Percentiles rank a stretch among this genome's conserved stretches.
Conservation (phyloP, 805 yeast species). For the Nakazawaea wyomingensis region DNA sequence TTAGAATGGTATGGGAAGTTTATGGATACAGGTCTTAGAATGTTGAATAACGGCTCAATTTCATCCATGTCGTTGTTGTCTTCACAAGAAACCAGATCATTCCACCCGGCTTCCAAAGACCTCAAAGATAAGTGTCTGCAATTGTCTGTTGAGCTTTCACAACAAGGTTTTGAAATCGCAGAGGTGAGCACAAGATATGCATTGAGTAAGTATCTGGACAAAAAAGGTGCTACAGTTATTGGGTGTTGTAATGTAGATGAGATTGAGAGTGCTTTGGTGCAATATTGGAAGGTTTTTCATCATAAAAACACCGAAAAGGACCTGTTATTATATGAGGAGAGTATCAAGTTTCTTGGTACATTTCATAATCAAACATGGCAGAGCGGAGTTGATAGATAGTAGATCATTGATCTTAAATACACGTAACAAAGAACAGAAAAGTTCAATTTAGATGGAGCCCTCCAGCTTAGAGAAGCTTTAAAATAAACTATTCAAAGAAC, state of each 20-base stretch:
- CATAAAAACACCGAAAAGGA: constrained; percentile 34
- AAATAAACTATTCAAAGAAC: too few relatives aligned
- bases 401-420: not conserved
- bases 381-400: constrained; percentile 24
- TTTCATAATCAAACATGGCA: constrained; percentile 66
- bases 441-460: too few relatives aligned
- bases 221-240: constrained; percentile 59
- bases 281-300: constrained; percentile 45
- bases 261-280: constrained; percentile 53
- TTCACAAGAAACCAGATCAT: constrained; percentile 57
- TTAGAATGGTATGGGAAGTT: constrained; percentile 45
- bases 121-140: constrained; percentile 48
- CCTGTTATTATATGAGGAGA: constrained; percentile 32
- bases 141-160: constrained; percentile 33
- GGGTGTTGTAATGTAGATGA: constrained; percentile 71
- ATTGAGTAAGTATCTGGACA: constrained; percentile 47
- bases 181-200: constrained; percentile 79
- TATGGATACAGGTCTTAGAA: constrained; percentile 44
- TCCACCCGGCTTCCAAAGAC: constrained; percentile 74
- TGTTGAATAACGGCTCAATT: constrained; percentile 74
- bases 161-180: constrained; percentile 58
- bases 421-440: not conserved
- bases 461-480: too few relatives aligned
- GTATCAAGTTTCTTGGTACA: constrained; percentile 42
- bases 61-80: constrained; percentile 83